Evolutionary conservation across 306 rosid species (phyloP).

Genomic region (Vachellia collinsii): DNA sequence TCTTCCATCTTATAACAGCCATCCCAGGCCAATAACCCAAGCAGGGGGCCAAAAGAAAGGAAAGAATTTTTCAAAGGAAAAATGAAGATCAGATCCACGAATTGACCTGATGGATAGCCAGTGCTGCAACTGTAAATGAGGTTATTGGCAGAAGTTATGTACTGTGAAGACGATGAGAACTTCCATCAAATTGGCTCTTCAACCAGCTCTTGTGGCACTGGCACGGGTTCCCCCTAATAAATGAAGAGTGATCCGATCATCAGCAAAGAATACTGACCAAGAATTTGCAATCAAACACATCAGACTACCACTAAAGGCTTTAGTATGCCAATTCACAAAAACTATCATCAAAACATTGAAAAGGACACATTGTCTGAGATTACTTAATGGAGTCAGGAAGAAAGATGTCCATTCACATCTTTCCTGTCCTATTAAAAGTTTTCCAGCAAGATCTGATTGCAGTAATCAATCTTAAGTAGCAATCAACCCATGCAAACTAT

Average conservation of each 20-base stretch:
- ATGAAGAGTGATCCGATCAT: slow-evolving; percentile 36
- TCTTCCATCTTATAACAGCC: slow-evolving; percentile 23
- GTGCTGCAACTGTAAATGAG: slow-evolving; percentile 50
- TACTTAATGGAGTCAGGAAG: background rate
- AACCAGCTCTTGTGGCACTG: slow-evolving; percentile 54
- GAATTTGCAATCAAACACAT: slow-evolving; percentile 23
- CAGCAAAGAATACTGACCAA: slow-evolving; percentile 26
- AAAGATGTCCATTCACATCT: background rate
- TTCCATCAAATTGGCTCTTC: slow-evolving; percentile 42
- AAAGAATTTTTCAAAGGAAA: background rate
- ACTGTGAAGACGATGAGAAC: slow-evolving; percentile 45
- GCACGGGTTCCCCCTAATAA: slow-evolving; percentile 65
- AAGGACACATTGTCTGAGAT: background rate
- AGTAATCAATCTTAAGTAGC: background rate
- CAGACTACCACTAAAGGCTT: background rate
- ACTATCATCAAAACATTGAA: background rate
- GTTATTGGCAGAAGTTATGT: slow-evolving; percentile 55
- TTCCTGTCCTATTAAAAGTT: background rate
- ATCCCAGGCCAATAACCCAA: background rate
- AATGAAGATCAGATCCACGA: background rate
- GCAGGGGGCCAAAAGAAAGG: background rate
- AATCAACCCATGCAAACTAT: background rate
- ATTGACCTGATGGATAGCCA: slow-evolving; percentile 53
- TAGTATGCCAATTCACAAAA: background rate
- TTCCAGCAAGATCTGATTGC: background rate